Evolutionary conservation across 768 basidiomycete species (phyloP).

Genomic region (Russula sp.): DNA sequence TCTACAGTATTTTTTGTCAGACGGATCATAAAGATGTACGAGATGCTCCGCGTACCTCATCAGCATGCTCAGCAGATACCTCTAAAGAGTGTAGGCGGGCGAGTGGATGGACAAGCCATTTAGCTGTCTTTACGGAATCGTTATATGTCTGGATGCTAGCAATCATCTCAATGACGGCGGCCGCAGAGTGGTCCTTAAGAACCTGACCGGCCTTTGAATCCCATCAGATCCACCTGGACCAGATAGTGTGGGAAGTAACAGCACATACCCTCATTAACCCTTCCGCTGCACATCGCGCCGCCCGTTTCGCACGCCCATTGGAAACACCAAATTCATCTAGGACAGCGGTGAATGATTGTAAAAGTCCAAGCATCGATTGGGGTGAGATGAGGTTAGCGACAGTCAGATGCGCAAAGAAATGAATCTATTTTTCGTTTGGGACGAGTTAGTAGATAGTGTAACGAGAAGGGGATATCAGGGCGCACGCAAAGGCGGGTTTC

Average conservation of each 20-base stretch:
- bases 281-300: slow-evolving; percentile 75
- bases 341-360: slow-evolving; percentile 79
- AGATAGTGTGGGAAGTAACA: not conserved
- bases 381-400: slow-evolving; percentile 66
- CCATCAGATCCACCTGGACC: not conserved
- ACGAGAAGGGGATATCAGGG: slow-evolving; percentile 9
- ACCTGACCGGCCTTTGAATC: slow-evolving; percentile 52
- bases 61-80: slow-evolving; percentile 40
- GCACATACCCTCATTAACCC: slow-evolving; percentile 62
- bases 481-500: slow-evolving; percentile 83
- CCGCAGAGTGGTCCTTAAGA: slow-evolving; percentile 52
- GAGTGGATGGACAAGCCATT: slow-evolving; percentile 60
- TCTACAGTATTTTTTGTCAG: slow-evolving; percentile 35
- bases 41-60: slow-evolving; percentile 45
- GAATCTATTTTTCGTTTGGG: slow-evolving; percentile 47
- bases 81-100: slow-evolving; percentile 43
- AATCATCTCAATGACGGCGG: slow-evolving; percentile 62
- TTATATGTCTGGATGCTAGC: slow-evolving; percentile 63
- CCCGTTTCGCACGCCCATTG: slow-evolving; percentile 73
- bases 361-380: slow-evolving; percentile 70
- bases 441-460: not conserved
- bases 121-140: slow-evolving; percentile 49
- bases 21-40: not conserved
- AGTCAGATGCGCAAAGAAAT: slow-evolving; percentile 87
- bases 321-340: slow-evolving; percentile 87